Evolutionary conservation across 2,329 filamentous ascomycete genomes (phyloP).

Genomic region (Phialemoniopsis sp.): DNA sequence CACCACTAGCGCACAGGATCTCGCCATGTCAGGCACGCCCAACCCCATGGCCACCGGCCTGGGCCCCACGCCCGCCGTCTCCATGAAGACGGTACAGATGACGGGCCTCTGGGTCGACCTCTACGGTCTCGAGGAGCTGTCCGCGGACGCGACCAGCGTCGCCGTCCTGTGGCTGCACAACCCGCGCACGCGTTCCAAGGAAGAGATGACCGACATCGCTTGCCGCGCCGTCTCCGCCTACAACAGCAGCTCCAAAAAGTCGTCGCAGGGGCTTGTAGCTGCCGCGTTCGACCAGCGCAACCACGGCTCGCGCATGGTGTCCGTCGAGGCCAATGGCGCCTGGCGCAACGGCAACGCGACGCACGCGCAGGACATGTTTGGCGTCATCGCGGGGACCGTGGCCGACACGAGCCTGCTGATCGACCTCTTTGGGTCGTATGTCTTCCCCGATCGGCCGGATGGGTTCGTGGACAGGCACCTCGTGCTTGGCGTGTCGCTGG

Average conservation of each 20-base stretch:
- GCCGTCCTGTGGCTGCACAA: slow-evolving; percentile 92
- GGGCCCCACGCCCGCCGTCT: slow-evolving; percentile 45
- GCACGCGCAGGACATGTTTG: slow-evolving; percentile 93
- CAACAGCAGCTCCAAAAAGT: slow-evolving; percentile 40
- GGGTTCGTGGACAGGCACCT: slow-evolving; percentile 58
- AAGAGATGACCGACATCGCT: slow-evolving; percentile 73
- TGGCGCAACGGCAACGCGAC: slow-evolving; percentile 76
- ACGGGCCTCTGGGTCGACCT: slow-evolving; percentile 75
- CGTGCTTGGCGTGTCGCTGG: slow-evolving; percentile 78
- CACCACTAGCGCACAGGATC: too few relatives aligned
- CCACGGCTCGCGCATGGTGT: slow-evolving; percentile 72
- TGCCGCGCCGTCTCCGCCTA: slow-evolving; percentile 64
- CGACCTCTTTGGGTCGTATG: slow-evolving; percentile 71
- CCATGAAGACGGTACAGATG: slow-evolving; percentile 64
- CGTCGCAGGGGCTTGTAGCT: slow-evolving; percentile 63
- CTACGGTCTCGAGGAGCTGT: slow-evolving; percentile 75
- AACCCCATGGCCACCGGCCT: slow-evolving; percentile 16
- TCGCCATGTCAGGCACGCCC: slow-evolving; percentile 1
- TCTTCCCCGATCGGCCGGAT: slow-evolving; percentile 49
- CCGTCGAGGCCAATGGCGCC: slow-evolving; percentile 64
- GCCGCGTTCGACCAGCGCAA: slow-evolving; percentile 90
- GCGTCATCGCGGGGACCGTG: slow-evolving; percentile 67
- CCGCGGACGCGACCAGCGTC: slow-evolving; percentile 46
- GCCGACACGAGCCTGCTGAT: slow-evolving; percentile 73
- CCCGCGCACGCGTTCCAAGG: slow-evolving; percentile 66